Evolutionary conservation across 768 basidiomycete species (phyloP).

Genomic region (Kwoniella pini): DNA sequence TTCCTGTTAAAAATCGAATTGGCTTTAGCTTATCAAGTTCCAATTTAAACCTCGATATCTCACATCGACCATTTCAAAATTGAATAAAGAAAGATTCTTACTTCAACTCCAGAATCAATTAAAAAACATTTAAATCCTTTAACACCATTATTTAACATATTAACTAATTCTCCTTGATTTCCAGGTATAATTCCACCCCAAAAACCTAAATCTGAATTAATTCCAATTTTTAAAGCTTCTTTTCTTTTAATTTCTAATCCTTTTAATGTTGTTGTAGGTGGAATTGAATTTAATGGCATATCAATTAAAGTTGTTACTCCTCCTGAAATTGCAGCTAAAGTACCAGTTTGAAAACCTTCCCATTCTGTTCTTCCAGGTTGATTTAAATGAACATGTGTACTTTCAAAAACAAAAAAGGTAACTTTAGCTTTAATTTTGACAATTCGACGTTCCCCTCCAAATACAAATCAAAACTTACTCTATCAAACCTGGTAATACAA

Average conservation of each 20-base stretch:
- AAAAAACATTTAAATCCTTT: constrained; percentile 97
- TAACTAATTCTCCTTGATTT: constrained; percentile 74
- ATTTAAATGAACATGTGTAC: constrained; percentile 78
- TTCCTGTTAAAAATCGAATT: constrained; percentile 63
- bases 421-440: too few species aligned
- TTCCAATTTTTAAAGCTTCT: constrained; percentile 60
- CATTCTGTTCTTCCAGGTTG: constrained; percentile 90
- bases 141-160: constrained; percentile 76
- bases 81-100: too few species aligned
- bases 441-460: too few species aligned
- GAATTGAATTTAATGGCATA: constrained; percentile 98
- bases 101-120: constrained; percentile 93
- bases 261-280: constrained; percentile 83
- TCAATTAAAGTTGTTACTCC: constrained; percentile 95
- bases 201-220: constrained; percentile 77
- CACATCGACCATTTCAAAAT: too few species aligned
- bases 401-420: too few species aligned
- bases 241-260: constrained; percentile 71
- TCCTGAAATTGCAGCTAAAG: constrained; percentile 82
- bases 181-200: constrained; percentile 95
- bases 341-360: constrained; percentile 94
- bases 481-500: constrained; percentile 75
- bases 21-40: too few species aligned
- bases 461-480: too few species aligned
- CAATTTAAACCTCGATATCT: constrained; percentile 22